Evolutionary conservation across 441 rosid genomes (phyloP).

Genomic region (Capsella rubella): DNA sequence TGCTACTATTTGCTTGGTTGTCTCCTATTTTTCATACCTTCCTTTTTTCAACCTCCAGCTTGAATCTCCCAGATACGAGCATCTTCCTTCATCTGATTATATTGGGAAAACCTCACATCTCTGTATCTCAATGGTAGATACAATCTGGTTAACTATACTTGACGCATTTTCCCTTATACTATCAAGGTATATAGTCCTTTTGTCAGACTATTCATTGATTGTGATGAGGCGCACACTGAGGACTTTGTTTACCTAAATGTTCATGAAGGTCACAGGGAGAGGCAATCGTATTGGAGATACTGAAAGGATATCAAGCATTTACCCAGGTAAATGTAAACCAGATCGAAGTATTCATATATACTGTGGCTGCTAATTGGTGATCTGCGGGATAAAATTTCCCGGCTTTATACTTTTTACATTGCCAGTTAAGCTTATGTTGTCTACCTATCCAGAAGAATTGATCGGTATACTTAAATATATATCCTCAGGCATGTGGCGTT

Average conservation of each 20-base stretch:
- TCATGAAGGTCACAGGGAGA: conserved; percentile 97
- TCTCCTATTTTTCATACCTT: conserved; percentile 36
- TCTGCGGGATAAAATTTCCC: conserved; percentile 25
- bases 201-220: conserved; percentile 31
- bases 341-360: conserved; percentile 19
- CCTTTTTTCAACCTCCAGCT: conserved; percentile 63
- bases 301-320: conserved; percentile 99
- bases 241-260: conserved; percentile 45
- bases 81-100: conserved; percentile 62
- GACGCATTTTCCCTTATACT: conserved; percentile 93
- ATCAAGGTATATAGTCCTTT: conserved; percentile 67
- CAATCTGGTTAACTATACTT: conserved; percentile 96
- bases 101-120: conserved; percentile 78
- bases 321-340: conserved; percentile 77
- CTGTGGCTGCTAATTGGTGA: conserved; percentile 38
- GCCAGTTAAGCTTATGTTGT: conserved; percentile 23
- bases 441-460: conserved; percentile 31
- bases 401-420: conserved; percentile 24
- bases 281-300: conserved; percentile 97
- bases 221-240: conserved; percentile 13
- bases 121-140: conserved; percentile 94
- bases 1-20: conserved; percentile 33
- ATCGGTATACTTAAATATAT: conserved; percentile 35
- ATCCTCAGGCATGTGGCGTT: conserved; percentile 95
- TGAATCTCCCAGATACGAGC: conserved; percentile 89